Evolutionary conservation across 768 basidiomycete genomes (phyloP).

Genomic region (Suillus brevipes): DNA sequence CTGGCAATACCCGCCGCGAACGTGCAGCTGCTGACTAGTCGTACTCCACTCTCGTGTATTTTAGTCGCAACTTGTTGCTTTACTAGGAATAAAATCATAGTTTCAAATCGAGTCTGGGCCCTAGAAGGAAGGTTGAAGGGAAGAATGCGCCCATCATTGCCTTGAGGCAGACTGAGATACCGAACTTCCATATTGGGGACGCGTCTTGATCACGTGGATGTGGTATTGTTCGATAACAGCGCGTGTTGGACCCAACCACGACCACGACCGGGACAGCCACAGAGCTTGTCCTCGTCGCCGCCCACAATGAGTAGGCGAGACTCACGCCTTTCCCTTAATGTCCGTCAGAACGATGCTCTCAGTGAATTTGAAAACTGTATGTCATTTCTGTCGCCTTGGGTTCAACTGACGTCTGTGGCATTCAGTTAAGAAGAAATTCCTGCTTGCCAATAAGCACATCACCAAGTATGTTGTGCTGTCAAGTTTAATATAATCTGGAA

Average conservation of each 20-base stretch:
- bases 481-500: slow-evolving; percentile 7
- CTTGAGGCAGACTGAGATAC: slow-evolving; percentile 25
- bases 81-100: slow-evolving; percentile 10
- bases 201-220: slow-evolving; percentile 32
- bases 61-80: slow-evolving; percentile 18
- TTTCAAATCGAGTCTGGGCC: slow-evolving; percentile 10
- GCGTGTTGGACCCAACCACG: slow-evolving; percentile 26
- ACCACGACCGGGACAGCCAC: slow-evolving; percentile 23
- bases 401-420: slow-evolving; percentile 31
- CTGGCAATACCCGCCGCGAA: slow-evolving; percentile 3
- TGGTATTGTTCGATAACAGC: slow-evolving; percentile 36
- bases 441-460: slow-evolving; percentile 89
- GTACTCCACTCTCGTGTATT: slow-evolving; percentile 13
- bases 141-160: slow-evolving; percentile 12
- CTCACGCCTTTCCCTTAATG: slow-evolving; percentile 50
- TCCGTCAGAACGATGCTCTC: slow-evolving; percentile 75
- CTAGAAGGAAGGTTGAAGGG: slow-evolving; percentile 29
- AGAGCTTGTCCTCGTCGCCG: slow-evolving; percentile 18
- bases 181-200: slow-evolving; percentile 17
- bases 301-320: slow-evolving; percentile 37
- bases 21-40: slow-evolving; percentile 14
- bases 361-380: slow-evolving; percentile 84
- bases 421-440: slow-evolving; percentile 89
- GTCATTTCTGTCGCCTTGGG: slow-evolving; percentile 32
- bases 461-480: slow-evolving; percentile 59